Evolutionary conservation across 2,329 filamentous ascomycete genomes (phyloP).

Genomic region (Cladosporium velox): DNA sequence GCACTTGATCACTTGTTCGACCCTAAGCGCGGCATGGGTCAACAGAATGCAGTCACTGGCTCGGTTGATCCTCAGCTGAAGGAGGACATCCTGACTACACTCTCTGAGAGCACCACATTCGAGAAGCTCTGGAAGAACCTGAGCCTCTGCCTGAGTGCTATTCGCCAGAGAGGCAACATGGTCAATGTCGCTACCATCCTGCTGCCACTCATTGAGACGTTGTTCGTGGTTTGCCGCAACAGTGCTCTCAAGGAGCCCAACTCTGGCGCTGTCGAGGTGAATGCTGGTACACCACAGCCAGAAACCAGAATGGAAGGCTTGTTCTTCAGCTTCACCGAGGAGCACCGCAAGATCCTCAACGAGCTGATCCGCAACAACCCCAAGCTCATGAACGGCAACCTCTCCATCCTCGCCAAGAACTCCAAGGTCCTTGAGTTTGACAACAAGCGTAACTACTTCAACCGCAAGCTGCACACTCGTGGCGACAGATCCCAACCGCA

Average conservation of each 20-base stretch:
- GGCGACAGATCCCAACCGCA: constrained; percentile 69
- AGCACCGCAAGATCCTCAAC: constrained; percentile 95
- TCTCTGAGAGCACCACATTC: constrained; percentile 91
- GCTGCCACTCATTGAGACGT: constrained; percentile 86
- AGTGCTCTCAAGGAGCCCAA: constrained; percentile 71
- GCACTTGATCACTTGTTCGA: constrained; percentile 96
- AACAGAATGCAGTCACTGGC: constrained; percentile 47
- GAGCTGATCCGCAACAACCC: constrained; percentile 96
- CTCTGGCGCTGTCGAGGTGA: constrained; percentile 52
- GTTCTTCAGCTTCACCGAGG: constrained; percentile 97
- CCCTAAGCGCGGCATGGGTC: constrained; percentile 61
- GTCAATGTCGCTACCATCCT: constrained; percentile 96
- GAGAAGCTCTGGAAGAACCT: constrained; percentile 88
- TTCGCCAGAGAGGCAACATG: constrained; percentile 91
- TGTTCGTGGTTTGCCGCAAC: constrained; percentile 99
- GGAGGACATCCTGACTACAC: constrained; percentile 78
- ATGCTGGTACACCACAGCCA: constrained; percentile 67
- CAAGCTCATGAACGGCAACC: constrained; percentile 97
- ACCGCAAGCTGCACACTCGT: constrained; percentile 80
- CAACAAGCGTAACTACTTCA: constrained; percentile 99
- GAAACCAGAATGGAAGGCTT: constrained; percentile 82
- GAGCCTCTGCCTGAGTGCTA: constrained; percentile 82
- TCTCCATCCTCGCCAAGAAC: constrained; percentile 94
- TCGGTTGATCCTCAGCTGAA: constrained; percentile 60
- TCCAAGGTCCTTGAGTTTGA: constrained; percentile 98